Percentiles rank a stretch among this genome's conserved stretches.
phyloP scores from a whole-genome alignment of 1,284 basidiomycete species.

The Rhodotorula sp. region DNA sequence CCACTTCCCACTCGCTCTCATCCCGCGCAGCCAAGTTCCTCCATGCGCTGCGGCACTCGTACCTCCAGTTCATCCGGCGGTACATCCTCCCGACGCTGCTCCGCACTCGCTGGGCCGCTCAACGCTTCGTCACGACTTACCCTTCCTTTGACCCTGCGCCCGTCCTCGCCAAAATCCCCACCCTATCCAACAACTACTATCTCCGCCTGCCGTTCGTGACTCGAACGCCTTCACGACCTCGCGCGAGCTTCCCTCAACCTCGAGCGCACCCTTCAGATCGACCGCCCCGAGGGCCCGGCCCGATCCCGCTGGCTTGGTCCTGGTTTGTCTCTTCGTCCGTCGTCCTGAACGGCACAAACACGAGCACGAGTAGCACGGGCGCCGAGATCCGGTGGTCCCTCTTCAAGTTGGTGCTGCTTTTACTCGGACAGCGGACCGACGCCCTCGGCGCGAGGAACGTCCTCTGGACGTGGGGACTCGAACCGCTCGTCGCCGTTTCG shows the following conservation, averaged over 20 bases:
- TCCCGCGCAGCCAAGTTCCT: not conserved
- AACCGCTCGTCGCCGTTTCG: not conserved
- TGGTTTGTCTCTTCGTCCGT: conserved; percentile 5
- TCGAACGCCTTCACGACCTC: not conserved
- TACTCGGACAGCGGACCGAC: conserved; percentile 19
- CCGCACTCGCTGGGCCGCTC: conserved; percentile 9
- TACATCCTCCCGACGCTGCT: conserved; percentile 23
- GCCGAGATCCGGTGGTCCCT: conserved; percentile 16
- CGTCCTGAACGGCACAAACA: not conserved
- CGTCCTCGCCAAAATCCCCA: not conserved
- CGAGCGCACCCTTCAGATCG: not conserved
- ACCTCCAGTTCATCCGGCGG: conserved; percentile 29
- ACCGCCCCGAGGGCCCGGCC: not conserved
- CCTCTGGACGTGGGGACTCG: conserved; percentile 21
- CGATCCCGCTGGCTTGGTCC: conserved; percentile 7
- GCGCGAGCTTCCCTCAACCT: conserved; percentile 4
- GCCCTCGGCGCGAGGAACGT: conserved; percentile 23
- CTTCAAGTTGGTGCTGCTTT: conserved; percentile 11
- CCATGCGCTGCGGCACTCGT: conserved; percentile 7
- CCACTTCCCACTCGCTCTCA: not conserved
- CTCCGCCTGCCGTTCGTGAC: not conserved
- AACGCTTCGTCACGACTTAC: conserved; percentile 4
- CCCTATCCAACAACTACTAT: not conserved
- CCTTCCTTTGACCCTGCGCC: conserved; percentile 15
- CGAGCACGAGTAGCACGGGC: not conserved